Base-by-base conservation (phyloP, 768 basidiomycete species). In the Crassisporium funariophilum region DNA sequence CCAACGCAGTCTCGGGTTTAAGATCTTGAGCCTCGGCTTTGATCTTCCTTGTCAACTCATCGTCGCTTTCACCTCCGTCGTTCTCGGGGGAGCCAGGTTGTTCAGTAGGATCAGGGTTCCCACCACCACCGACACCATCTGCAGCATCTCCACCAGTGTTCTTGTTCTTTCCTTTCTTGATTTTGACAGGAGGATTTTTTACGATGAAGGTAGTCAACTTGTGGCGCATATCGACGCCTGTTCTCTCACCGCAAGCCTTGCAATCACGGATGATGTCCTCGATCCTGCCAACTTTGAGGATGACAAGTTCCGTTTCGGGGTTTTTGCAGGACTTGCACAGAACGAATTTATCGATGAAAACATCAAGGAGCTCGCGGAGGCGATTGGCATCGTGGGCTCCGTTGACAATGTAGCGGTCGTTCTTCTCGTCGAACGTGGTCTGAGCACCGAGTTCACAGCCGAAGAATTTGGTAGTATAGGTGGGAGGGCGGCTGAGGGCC, bases 391-490 rank as follows among this genome's bases (percentile, higher is more conserved):
- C 84, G 64, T 99, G 97, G 20, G 92, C 92, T 38, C 97, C 97
- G 59, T 98, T 98, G 69, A 98, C 95, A 55, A 99, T 98, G 75
- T 95, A 99, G 37, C 95, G 82, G 57, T 99, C 97, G 61, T 91
- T 91, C 70, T 92, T 94, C 68, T 95, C 92, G 68, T 98, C 93
- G 64, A 91, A 86, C 16, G 94, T 88, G 24, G 94, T 95, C 71
- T 98, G 95, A 24, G 97, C 97, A 53, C 97, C 97, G 47, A 98
- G 86, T 69, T 99, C 97, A 67, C 91, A 94, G 23, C 97, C 97
- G 61, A 99, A 98, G 78, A 95, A 99, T 71, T 99, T 99, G 69
- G 95, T 98, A 52, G 95, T 88, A 67, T 98, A 97, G 34, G 94
- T 82, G 20, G 97, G 89, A 49, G 95, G 95, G 48, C 97, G 88